phyloP scores from a whole-genome alignment of 345 rosid species.

The Viola odorata region DNA sequence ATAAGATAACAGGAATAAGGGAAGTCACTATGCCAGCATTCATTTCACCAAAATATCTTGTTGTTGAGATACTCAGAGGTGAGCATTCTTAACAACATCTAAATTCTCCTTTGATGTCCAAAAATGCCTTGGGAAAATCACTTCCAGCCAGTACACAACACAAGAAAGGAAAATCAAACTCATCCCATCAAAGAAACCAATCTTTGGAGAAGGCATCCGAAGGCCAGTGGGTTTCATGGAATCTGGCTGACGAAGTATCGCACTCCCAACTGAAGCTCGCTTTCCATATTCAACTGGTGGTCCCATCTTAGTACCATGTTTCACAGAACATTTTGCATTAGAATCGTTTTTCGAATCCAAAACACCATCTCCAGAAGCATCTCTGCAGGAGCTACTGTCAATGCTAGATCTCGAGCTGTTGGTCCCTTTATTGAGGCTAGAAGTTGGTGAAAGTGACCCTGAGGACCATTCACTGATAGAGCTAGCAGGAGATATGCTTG shows the following conservation, averaged over 20 bases:
- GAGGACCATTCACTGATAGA: conserved; percentile 78
- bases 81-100: background rate
- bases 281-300: conserved; percentile 24
- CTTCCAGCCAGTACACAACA: background rate
- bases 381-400: conserved; percentile 30
- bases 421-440: conserved; percentile 45
- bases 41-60: background rate
- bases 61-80: background rate
- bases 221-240: conserved; percentile 73
- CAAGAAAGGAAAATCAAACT: conserved; percentile 29
- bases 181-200: conserved; percentile 97
- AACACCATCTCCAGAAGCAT: conserved; percentile 16
- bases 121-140: background rate
- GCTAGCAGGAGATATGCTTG: conserved; percentile 57
- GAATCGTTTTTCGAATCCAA: conserved; percentile 26
- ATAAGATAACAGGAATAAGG: background rate
- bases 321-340: conserved; percentile 26
- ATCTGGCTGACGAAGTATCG: conserved; percentile 28
- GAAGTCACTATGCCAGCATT: conserved; percentile 4
- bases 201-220: conserved; percentile 87
- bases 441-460: conserved; percentile 46
- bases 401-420: conserved; percentile 38
- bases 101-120: background rate
- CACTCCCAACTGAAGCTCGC: conserved; percentile 30
- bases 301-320: conserved; percentile 25